Evolutionary conservation across 2,329 filamentous ascomycete genomes (phyloP).

Genomic region (Calonectria pteridis): DNA sequence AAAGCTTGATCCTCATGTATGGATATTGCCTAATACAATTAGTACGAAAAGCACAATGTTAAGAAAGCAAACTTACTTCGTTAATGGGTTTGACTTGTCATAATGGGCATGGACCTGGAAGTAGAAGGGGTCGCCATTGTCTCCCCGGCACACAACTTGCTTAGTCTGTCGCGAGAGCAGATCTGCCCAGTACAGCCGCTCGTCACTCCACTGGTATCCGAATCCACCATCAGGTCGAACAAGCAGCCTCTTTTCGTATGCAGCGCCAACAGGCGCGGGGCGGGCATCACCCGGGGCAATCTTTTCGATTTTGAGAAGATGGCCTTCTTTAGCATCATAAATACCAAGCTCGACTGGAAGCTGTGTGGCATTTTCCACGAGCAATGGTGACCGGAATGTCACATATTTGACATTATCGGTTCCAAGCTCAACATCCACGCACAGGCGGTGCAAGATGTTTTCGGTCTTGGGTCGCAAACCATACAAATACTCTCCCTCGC

Average conservation of each 20-base stretch:
- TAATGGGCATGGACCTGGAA: slow-evolving; percentile 94
- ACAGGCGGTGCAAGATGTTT: slow-evolving; percentile 85
- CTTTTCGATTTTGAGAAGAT: slow-evolving; percentile 97
- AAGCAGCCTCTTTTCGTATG: slow-evolving; percentile 88
- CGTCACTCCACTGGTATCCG: slow-evolving; percentile 93
- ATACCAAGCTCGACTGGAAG: slow-evolving; percentile 95
- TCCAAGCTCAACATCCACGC: slow-evolving; percentile 93
- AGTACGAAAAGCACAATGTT: slow-evolving; percentile 11
- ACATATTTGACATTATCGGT: slow-evolving; percentile 98
- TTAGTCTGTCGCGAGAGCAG: slow-evolving; percentile 85
- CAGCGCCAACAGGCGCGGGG: slow-evolving; percentile 92
- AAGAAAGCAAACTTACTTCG: slow-evolving; percentile 63
- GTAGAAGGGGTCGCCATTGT: slow-evolving; percentile 91
- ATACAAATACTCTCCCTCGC: slow-evolving; percentile 95
- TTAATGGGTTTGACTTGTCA: slow-evolving; percentile 86
- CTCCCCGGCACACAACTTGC: slow-evolving; percentile 89
- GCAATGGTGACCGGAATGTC: slow-evolving; percentile 89
- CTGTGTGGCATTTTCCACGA: slow-evolving; percentile 96
- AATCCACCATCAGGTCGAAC: slow-evolving; percentile 95
- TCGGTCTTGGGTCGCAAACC: slow-evolving; percentile 89
- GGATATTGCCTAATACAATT: slow-evolving; percentile 77
- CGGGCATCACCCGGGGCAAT: slow-evolving; percentile 91
- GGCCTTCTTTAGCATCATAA: slow-evolving; percentile 86
- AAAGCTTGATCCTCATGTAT: slow-evolving; percentile 93
- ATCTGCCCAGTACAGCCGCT: slow-evolving; percentile 93